These are phyloP conservation scores for Epicoccum nigrum DNA, from an alignment of 2,329 filamentous ascomycete genomes.

Conservation along the genomic window DNA sequence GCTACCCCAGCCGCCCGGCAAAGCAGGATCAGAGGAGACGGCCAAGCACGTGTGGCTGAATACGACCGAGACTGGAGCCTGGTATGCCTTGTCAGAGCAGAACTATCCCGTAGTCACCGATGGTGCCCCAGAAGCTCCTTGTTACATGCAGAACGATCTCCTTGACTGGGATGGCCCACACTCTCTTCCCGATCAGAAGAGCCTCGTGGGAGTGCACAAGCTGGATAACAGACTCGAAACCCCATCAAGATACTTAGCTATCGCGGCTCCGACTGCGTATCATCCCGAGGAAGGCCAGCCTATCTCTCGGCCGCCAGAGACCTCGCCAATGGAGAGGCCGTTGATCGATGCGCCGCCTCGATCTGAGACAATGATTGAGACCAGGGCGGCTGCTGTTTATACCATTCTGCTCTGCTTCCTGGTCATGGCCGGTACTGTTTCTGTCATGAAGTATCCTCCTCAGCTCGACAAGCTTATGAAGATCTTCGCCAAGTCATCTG, in stretches of 20 bases:
- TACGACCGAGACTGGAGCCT: slow-evolving; percentile 81
- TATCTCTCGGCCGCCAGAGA: slow-evolving; percentile 29
- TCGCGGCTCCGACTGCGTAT: slow-evolving; percentile 35
- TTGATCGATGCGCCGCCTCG: slow-evolving; percentile 30
- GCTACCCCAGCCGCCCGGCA: slow-evolving; percentile 82
- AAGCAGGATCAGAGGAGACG: slow-evolving; percentile 52
- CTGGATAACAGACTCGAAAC: slow-evolving; percentile 37
- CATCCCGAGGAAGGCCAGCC: slow-evolving; percentile 27
- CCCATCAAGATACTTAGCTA: slow-evolving; percentile 28
- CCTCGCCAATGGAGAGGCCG: slow-evolving; percentile 27
- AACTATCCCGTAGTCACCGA: slow-evolving; percentile 86
- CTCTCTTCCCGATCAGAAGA: slow-evolving; percentile 39
- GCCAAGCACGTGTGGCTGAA: slow-evolving; percentile 74
- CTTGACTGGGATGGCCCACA: slow-evolving; percentile 36
- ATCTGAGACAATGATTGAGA: slow-evolving; percentile 21
- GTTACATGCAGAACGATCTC: slow-evolving; percentile 53
- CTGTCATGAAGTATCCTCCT: slow-evolving; percentile 21
- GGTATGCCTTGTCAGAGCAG: slow-evolving; percentile 90
- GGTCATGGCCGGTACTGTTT: slow-evolving; percentile 20
- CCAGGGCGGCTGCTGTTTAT: slow-evolving; percentile 17
- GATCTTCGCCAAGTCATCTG: slow-evolving; percentile 22
- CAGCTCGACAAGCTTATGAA: slow-evolving; percentile 23
- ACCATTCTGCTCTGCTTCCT: slow-evolving; percentile 19
- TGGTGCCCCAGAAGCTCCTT: slow-evolving; percentile 63
- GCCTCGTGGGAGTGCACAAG: slow-evolving; percentile 50